Evolutionary conservation across 352 stramenopile species (phyloP), one percentile per base, ranked within the genome.

Genomic region (Phytophthora fragariaefolia): DNA sequence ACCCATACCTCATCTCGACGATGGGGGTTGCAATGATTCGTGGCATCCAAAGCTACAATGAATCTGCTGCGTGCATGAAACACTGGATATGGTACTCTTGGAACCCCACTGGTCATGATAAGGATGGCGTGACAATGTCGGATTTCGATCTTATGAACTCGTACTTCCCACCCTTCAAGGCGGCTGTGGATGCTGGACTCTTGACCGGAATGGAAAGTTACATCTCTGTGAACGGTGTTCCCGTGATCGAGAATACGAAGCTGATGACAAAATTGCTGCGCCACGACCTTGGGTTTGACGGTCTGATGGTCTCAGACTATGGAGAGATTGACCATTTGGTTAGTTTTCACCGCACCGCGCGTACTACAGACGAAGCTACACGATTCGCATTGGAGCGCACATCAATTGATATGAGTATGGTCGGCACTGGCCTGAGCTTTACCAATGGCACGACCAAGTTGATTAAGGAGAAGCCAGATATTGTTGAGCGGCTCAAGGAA

Each of bases 261-360:
- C 22, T 62, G 15, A 43, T 62, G 55, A 47, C 55, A 22, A 54
- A 18, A 17, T 15, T 62, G 28, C 28, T 62, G 18, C 42, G 55
- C 3, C 42, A 62, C 20, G 55, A 62, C 26, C 42, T 62, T 15
- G 22, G 22, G 4, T 62, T 62, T 30, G 27, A 62, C 6, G 42
- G 55, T 47, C 53, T 62, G 30, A 15, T 77, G 23, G 86, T 97
- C 18, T 97, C 90, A 3, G 91, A 97, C 60, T 97, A 91, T 71
- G 68, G 71, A 12, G 90, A 97, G 75, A 96, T 97, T 34, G 78
- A 88, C 30, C 96, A 97, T 52, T 56, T 95, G 3, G 34, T 70
- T 6, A 45, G 58, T 9, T 83, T 69, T 30, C 79, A 87, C 32
- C 76, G 76, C 20, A 58, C 55, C 5, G 42, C 55, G 13, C 55